Percentiles rank a stretch among this genome's conserved stretches.
Evolutionary conservation across 768 basidiomycete genomes (phyloP).

Genomic region (Roridomyces roridus): DNA sequence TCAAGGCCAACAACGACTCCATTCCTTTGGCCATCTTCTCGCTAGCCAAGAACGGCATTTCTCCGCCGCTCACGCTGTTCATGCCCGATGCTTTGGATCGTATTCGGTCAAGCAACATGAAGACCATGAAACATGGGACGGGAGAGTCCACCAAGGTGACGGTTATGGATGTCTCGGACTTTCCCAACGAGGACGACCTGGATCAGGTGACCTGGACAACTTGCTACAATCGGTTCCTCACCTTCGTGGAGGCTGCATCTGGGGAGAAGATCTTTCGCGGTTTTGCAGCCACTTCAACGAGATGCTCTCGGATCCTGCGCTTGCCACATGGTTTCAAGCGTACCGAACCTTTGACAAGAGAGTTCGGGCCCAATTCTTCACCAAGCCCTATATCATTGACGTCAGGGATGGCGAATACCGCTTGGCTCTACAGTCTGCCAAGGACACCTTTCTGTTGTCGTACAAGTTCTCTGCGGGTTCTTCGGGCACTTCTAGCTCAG

Average conservation of each 20-base stretch:
- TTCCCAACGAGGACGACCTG: not conserved
- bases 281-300: not conserved
- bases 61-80: slow-evolving; percentile 2
- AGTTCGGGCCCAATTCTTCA: too few species aligned
- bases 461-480: not conserved
- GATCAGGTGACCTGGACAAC: not conserved
- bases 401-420: not conserved
- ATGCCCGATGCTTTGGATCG: not conserved
- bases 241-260: not conserved
- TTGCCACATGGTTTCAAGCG: not conserved
- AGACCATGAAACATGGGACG: slow-evolving; percentile 8
- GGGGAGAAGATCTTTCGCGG: not conserved
- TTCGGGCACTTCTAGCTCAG: not conserved
- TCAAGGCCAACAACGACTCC: not conserved
- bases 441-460: not conserved
- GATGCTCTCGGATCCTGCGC: not conserved
- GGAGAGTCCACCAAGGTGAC: not conserved
- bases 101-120: slow-evolving; percentile 7
- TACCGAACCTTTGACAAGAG: not conserved
- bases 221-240: slow-evolving; percentile 7
- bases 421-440: not conserved
- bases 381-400: slow-evolving; percentile 5
- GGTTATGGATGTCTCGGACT: slow-evolving; percentile 3
- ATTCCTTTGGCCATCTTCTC: slow-evolving; percentile 1
- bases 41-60: slow-evolving; percentile 13